A percentile compares a stretch with the other conserved stretches of the same genome.
phyloP scores from a whole-genome alignment of 2,329 filamentous ascomycete genomes.

The Calonectria hawksworthii region DNA sequence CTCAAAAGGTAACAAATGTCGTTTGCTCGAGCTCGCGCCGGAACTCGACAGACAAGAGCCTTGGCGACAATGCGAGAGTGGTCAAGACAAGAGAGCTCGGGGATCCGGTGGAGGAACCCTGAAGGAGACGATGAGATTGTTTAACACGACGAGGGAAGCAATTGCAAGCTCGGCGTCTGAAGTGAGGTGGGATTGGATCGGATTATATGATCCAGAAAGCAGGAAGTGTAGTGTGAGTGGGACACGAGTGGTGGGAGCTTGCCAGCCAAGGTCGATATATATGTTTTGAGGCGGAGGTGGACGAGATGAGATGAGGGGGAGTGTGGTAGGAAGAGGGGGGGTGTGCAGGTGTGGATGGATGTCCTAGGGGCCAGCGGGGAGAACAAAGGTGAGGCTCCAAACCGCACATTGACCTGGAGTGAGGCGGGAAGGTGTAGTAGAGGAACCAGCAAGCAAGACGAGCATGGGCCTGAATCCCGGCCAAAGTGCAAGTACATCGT shows the following conservation, averaged over 20 bases:
- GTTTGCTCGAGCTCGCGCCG: constrained; percentile 15
- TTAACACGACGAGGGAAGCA: constrained; percentile 29
- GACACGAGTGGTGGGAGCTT: constrained; percentile 17
- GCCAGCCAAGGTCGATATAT: constrained; percentile 16
- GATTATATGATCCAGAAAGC: constrained; percentile 19
- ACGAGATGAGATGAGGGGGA: constrained; percentile 14
- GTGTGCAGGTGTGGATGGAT: not conserved
- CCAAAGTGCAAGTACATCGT: constrained; percentile 20
- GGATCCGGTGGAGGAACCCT: constrained; percentile 2
- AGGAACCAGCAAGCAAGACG: constrained; percentile 26
- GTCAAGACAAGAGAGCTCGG: constrained; percentile 11
- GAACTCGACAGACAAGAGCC: constrained; percentile 19
- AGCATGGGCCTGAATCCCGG: constrained; percentile 40
- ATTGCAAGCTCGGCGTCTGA: constrained; percentile 30
- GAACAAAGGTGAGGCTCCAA: constrained; percentile 44
- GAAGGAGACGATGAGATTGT: not conserved
- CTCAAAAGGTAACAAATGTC: not conserved
- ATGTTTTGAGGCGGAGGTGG: constrained; percentile 9
- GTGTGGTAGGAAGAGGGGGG: not conserved
- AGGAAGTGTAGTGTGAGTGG: constrained; percentile 25
- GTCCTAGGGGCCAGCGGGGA: constrained; percentile 5
- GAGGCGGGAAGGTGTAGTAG: constrained; percentile 42
- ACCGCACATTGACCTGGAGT: constrained; percentile 44
- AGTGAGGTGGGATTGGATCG: constrained; percentile 32
- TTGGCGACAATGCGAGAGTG: not conserved